Evolutionary conservation across 2,329 filamentous ascomycete genomes (phyloP).

Genomic region (Ophiosphaerella korrae): DNA sequence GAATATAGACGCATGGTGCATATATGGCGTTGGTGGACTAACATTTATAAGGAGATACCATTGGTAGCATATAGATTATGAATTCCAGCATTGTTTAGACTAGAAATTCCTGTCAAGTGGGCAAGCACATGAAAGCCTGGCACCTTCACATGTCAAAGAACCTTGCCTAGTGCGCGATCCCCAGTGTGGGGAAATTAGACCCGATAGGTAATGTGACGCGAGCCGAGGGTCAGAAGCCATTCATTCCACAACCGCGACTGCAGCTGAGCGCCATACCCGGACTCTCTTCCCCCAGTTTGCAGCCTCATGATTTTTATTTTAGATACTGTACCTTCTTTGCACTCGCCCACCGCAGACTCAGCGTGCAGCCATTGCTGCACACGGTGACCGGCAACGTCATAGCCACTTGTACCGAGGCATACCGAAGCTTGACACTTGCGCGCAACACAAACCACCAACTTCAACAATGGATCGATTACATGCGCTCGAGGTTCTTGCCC

Average conservation of each 20-base stretch:
- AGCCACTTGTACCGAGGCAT: slow-evolving; percentile 33
- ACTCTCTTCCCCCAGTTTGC: slow-evolving; percentile 10
- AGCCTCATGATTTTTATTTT: slow-evolving; percentile 11
- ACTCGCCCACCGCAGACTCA: not conserved
- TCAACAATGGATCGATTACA: slow-evolving; percentile 40
- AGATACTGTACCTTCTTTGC: not conserved
- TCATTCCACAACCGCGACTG: slow-evolving; percentile 21
- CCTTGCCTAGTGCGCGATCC: slow-evolving; percentile 23
- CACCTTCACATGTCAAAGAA: slow-evolving; percentile 34
- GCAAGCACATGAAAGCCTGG: slow-evolving; percentile 20
- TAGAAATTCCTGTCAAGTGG: not conserved
- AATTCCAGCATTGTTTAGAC: not conserved
- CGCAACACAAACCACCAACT: slow-evolving; percentile 6
- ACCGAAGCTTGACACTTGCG: slow-evolving; percentile 5
- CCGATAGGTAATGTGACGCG: slow-evolving; percentile 36
- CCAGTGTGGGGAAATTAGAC: slow-evolving; percentile 38
- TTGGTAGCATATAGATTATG: not conserved
- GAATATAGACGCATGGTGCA: not conserved
- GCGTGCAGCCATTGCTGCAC: not conserved
- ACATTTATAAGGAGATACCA: slow-evolving; percentile 17
- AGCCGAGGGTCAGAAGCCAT: slow-evolving; percentile 42
- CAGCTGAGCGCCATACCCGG: slow-evolving; percentile 18
- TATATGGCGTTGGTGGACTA: slow-evolving; percentile 11
- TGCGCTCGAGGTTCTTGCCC: slow-evolving; percentile 26
- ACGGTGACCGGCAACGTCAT: slow-evolving; percentile 22